These are phyloP conservation scores for Wickerhamomyces silvicola DNA, from an alignment of 805 yeast genomes.

Conservation along the genomic window DNA sequence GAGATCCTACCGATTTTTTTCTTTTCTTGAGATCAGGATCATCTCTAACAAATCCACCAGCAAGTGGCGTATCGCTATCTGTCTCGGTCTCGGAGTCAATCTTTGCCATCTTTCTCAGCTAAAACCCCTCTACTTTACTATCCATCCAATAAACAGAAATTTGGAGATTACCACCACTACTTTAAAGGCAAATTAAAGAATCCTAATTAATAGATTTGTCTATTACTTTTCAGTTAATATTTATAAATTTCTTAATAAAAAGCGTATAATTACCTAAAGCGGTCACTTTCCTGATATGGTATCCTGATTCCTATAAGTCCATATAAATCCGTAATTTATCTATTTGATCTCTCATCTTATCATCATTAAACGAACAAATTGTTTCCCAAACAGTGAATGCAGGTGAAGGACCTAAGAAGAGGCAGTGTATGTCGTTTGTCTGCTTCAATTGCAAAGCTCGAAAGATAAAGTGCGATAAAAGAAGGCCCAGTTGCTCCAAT, in stretches of 20 bases:
- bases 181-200: no score
- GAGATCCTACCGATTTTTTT: background rate
- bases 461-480: slow-evolving; percentile 37
- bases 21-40: slow-evolving; percentile 19
- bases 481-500: slow-evolving; percentile 28
- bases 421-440: slow-evolving; percentile 33
- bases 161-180: background rate
- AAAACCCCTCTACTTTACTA: background rate
- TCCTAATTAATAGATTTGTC: no score
- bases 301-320: no score
- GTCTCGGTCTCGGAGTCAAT: slow-evolving; percentile 10
- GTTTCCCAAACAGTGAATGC: background rate
- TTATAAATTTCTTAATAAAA: no score
- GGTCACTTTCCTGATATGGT: no score
- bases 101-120: slow-evolving; percentile 4
- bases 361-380: background rate
- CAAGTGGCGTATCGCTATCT: slow-evolving; percentile 19
- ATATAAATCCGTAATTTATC: no score
- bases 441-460: slow-evolving; percentile 32
- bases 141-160: slow-evolving; percentile 1
- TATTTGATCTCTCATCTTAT: background rate
- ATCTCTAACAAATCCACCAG: slow-evolving; percentile 22
- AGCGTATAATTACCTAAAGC: no score
- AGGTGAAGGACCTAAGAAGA: slow-evolving; percentile 15
- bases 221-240: no score